Conservation (phyloP, 371 early-diverging fungal species). For the Rhizopus delemar region DNA sequence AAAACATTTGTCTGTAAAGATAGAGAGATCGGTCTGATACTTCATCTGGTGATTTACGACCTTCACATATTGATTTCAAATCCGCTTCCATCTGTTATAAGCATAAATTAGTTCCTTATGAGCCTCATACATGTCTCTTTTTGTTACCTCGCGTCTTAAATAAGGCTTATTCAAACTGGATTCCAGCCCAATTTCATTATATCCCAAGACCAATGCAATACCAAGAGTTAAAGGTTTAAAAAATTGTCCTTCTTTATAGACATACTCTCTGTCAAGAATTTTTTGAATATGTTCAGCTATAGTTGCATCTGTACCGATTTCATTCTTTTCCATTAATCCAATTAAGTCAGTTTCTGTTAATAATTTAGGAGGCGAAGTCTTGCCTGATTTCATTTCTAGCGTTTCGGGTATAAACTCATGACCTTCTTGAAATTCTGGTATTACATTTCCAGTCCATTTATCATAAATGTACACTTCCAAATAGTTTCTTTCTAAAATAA, state of each 20-base stretch:
- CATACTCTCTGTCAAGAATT: conserved; percentile 91
- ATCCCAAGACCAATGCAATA: conserved; percentile 89
- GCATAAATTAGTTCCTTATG: background rate
- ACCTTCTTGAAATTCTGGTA: conserved; percentile 76
- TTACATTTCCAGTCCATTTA: conserved; percentile 77
- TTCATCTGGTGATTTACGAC: conserved; percentile 53
- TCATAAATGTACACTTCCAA: conserved; percentile 96
- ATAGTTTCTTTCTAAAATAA: conserved; percentile 86
- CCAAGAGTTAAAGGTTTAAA: conserved; percentile 92
- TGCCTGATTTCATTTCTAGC: conserved; percentile 67
- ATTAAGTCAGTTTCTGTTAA: conserved; percentile 96
- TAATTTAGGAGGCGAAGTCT: conserved; percentile 80
- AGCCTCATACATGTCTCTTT: background rate
- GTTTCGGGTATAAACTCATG: conserved; percentile 73
- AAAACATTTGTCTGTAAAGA: conserved; percentile 70
- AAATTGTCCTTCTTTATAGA: conserved; percentile 63
- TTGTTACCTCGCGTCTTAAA: conserved; percentile 70
- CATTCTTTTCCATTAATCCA: conserved; percentile 95
- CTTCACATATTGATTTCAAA: conserved; percentile 70
- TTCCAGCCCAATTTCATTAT: conserved; percentile 85
- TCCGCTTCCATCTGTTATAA: conserved; percentile 66
- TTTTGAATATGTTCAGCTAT: conserved; percentile 99
- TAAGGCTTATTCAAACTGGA: conserved; percentile 84
- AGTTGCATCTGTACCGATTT: conserved; percentile 99
- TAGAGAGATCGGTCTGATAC: conserved; percentile 62